Evolutionary conservation across 78 protist genomes (phyloP).

Genomic region (Planoprotostelium fungivorum): DNA sequence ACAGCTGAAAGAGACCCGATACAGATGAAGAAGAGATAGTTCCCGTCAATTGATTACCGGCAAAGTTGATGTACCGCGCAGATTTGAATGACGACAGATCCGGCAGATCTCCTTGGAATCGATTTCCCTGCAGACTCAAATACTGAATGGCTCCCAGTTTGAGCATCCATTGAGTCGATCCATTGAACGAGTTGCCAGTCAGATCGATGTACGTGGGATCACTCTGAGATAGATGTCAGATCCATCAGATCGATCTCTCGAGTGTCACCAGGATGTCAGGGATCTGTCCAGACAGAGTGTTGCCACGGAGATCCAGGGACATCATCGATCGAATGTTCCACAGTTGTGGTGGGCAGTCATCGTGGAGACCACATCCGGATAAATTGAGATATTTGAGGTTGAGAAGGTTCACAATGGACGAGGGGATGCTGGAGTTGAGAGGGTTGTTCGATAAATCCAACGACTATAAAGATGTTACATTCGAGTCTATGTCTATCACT

Average conservation of each 20-base stretch:
- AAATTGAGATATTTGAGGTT: not conserved
- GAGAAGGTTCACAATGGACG: not conserved
- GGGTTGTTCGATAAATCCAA: not conserved
- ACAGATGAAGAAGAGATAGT: not conserved
- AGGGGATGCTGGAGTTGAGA: not conserved
- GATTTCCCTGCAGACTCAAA: not conserved
- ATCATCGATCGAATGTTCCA: not conserved
- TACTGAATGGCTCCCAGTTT: not conserved
- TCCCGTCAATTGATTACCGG: not conserved
- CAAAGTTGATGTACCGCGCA: not conserved
- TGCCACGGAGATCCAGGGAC: not conserved
- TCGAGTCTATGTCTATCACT: not conserved
- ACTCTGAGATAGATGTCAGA: not conserved
- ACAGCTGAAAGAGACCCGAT: not conserved
- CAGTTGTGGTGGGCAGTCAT: not conserved
- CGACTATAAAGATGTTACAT: not conserved
- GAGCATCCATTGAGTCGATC: not conserved
- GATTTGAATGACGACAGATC: not conserved
- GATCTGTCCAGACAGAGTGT: not conserved
- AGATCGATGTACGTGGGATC: not conserved
- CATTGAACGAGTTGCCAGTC: not conserved
- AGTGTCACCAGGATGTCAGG: not conserved
- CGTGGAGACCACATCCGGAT: not conserved
- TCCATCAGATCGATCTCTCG: not conserved
- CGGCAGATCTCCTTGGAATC: not conserved